Conservation (phyloP, 2,329 filamentous ascomycete species). For the Fusarium sambucinum region DNA sequence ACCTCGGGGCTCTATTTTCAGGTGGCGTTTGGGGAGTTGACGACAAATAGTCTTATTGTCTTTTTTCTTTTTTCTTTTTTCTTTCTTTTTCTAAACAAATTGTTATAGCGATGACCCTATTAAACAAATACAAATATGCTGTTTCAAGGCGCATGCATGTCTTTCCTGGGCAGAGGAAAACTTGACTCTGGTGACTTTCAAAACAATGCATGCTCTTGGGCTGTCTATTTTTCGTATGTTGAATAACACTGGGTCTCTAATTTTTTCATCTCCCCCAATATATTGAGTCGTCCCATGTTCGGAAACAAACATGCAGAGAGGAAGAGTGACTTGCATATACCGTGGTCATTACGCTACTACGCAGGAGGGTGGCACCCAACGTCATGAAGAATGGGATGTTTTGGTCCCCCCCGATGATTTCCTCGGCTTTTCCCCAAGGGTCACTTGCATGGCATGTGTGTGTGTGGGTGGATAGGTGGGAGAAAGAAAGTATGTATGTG, state of each 20-base stretch:
- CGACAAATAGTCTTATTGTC: neutral
- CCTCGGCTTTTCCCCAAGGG: neutral
- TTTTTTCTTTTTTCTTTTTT: neutral
- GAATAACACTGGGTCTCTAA: neutral
- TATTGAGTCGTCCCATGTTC: neutral
- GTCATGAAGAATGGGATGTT: conserved; percentile 12
- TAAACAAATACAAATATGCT: conserved; percentile 12
- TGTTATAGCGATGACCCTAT: conserved; percentile 6
- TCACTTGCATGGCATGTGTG: neutral
- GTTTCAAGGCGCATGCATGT: neutral
- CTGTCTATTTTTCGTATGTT: neutral
- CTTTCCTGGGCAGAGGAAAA: neutral
- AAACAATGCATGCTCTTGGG: neutral
- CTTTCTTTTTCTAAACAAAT: neutral
- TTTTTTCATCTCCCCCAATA: neutral
- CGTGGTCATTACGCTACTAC: conserved; percentile 6
- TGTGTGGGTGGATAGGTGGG: neutral
- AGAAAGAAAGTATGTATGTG: neutral
- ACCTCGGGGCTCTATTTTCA: conserved; percentile 1
- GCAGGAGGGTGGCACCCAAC: conserved; percentile 19
- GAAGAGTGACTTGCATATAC: conserved; percentile 25
- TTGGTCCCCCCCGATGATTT: conserved; percentile 3
- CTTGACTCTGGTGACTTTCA: neutral
- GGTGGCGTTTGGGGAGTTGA: conserved; percentile 1
- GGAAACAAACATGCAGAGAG: conserved; percentile 11